Base-by-base conservation (phyloP, 1,284 basidiomycete species). In the Rhodotorula sp. region DNA sequence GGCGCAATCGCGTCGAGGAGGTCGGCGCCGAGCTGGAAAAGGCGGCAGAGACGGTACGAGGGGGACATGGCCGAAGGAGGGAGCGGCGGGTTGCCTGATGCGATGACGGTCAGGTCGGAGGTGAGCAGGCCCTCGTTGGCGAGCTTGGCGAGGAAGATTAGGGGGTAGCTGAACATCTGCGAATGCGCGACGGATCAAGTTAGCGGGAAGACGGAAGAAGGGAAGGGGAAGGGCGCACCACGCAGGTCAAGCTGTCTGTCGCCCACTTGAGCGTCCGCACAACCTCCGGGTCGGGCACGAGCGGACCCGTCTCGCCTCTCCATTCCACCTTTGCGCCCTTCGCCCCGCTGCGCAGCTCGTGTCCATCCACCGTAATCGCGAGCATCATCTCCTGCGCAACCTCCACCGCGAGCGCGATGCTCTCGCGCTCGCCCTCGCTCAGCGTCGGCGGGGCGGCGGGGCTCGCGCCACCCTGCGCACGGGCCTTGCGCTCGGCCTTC, bases 141-240 rank as follows among this genome's bases (percentile, higher is more conserved):
- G 44, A 76, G 66, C 53, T 73, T 72, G 54, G 69, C 73, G 51
- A 76, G 67, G 63, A 75, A 73, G 53, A 76, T 73, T 34, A 75
- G 50, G 6, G 73, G 65, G 44, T 73, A 73, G 51, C 59, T 66
- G 61, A 72, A 75, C 63, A 75, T 65, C 73, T 74, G 65, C 21
- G 37, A n/a, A 48, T 44, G 41, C 25, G 68, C 15, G 10, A 39
- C 2, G 46, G 36, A 13, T 3, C 10, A 37, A 21, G 7, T 17
- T 13, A 54, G 51, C 17, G 46, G n/a, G 27, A 27, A 12, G 10
- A 25, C 19, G 50, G 13, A 29, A 2, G 13, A 25, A 10, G 21
- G 27, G 15, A 25, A n/a, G 27, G 25, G 50, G 25, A 3, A 9
- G 6, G 37, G 69, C 75, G 66, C 48, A 74, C 75, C 21, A 76